Evolutionary conservation across 345 rosid genomes (phyloP).

Genomic region (Eucalyptus leucophloia): DNA sequence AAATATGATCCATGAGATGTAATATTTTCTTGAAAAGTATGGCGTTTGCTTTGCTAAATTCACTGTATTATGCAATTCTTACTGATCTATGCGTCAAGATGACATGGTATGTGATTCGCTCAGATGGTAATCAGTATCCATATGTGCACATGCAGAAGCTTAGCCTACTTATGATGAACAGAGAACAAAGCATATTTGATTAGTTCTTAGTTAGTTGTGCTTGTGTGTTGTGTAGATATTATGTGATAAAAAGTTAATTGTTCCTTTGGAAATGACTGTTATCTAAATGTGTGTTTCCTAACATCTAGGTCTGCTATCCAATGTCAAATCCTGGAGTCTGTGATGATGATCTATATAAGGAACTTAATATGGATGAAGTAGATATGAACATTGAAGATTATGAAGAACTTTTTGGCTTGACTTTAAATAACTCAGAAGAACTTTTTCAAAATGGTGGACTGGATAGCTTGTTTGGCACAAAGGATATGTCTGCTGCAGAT

Average conservation of each 20-base stretch:
- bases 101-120: not conserved
- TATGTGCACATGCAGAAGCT: not conserved
- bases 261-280: not conserved
- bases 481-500: constrained; percentile 44
- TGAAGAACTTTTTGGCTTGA: constrained; percentile 89
- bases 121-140: not conserved
- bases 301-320: not conserved
- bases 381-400: constrained; percentile 82
- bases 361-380: constrained; percentile 69
- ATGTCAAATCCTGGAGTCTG: constrained; percentile 18
- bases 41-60: not conserved
- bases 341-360: constrained; percentile 44
- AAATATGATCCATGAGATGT: not conserved
- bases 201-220: not conserved
- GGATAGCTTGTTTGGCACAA: constrained; percentile 64
- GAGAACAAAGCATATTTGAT: not conserved
- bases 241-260: not conserved
- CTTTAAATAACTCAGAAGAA: constrained; percentile 69
- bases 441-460: constrained; percentile 79
- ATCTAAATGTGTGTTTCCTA: not conserved
- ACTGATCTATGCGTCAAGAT: not conserved
- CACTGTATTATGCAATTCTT: not conserved
- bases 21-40: not conserved
- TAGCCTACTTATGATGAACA: not conserved
- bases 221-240: not conserved